Evolutionary conservation across 805 yeast species (phyloP), one percentile per base, ranked within the genome.

Genomic region (Cyberlindnera meyerae): DNA sequence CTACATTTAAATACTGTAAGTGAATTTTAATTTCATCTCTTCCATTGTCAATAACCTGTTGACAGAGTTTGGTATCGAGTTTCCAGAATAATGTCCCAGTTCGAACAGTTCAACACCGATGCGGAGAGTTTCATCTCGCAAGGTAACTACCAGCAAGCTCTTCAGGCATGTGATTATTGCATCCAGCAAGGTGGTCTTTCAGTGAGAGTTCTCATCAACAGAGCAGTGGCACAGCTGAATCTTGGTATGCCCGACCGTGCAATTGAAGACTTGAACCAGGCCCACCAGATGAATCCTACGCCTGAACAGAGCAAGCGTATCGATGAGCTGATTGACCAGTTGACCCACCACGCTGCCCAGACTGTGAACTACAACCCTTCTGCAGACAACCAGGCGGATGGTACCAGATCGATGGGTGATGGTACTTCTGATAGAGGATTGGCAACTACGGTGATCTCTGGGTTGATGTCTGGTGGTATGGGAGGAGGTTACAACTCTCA

Each of bases 361-460:
- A 34, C 43, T 13, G 31, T 39, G 13, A 24, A 39, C 17, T 39
- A 31, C 31, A 18, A 35, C 31, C 31, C 36, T 16, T 29, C 43
- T 18, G 44, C 42, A 17, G 41, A 48, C 28, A 47, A 42, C 24
- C 34, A 51, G 3, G 41, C 51, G 2, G 40, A 38, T n/a, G n/a
- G n/a, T 16, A 39, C 55, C 2, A 41, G 51, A 31, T 45, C 44
- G 6, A 21, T 45, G 4, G 54, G 50, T 27, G 31, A 31, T 12
- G 49, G 42, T 18, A 36, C 39, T 11, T 39, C 51, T 21, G 56
- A 49, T 27, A 37, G 57, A 37, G 51, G 45, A 22, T 21, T 54
- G 7, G 36, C 49, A 3, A 30, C 48, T 8, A 31, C 48, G 12
- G 35, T 54, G 11, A 27, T 54, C 15, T 42, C 35, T 14, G 55